phyloP scores from a whole-genome alignment of 371 early-diverging fungal species.

The Mucor lusitanicus region DNA sequence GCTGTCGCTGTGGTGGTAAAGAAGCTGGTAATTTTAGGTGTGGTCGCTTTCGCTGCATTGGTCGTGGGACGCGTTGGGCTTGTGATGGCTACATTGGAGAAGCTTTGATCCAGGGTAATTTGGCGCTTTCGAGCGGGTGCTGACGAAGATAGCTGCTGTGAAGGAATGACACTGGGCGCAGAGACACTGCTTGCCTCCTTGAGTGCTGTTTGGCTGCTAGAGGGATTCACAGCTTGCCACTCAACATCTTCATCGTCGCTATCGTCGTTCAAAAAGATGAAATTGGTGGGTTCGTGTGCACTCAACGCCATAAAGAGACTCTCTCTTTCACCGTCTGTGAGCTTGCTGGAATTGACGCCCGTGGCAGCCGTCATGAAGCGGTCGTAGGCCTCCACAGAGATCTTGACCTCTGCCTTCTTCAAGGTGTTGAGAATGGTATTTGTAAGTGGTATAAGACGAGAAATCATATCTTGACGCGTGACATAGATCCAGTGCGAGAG shows the following conservation, averaged over 20 bases:
- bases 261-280: conserved; percentile 45
- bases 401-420: conserved; percentile 29
- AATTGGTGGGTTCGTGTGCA: conserved; percentile 42
- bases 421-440: conserved; percentile 24
- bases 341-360: conserved; percentile 30
- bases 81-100: conserved; percentile 13
- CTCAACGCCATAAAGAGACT: conserved; percentile 32
- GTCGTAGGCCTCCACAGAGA: conserved; percentile 40
- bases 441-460: conserved; percentile 34
- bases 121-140: conserved; percentile 21
- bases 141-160: no score
- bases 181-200: not conserved
- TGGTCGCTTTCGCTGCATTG: not conserved
- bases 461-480: conserved; percentile 38
- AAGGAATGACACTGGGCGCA: not conserved
- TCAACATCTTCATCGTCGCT: conserved; percentile 43
- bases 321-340: conserved; percentile 29
- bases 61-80: conserved; percentile 5
- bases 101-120: conserved; percentile 31
- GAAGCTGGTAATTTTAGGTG: conserved; percentile 9
- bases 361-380: conserved; percentile 45
- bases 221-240: conserved; percentile 32
- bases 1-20: conserved; percentile 9
- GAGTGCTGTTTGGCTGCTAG: not conserved
- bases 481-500: conserved; percentile 53